phyloP scores from a whole-genome alignment of 495 filamentous ascomycete genomes.

The Penicillium longicatenatum region DNA sequence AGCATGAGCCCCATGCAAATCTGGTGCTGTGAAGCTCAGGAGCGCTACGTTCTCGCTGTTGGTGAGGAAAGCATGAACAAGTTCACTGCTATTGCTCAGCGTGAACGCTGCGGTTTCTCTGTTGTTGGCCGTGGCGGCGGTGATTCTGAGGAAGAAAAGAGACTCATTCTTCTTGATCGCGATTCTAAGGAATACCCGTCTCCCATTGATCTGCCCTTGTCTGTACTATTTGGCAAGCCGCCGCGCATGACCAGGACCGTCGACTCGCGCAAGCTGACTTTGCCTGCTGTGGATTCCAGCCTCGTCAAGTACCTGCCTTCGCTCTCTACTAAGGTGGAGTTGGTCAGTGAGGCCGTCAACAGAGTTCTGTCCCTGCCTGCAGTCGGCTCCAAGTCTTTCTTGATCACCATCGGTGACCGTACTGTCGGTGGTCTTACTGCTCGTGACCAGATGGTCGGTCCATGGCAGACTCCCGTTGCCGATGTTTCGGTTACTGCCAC shows the following conservation, averaged over 20 bases:
- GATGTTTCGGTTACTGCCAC: constrained; percentile 92
- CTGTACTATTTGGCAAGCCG: constrained; percentile 86
- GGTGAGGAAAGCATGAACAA: constrained; percentile 75
- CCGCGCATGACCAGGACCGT: constrained; percentile 83
- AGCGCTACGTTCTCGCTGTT: constrained; percentile 88
- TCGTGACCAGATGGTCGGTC: constrained; percentile 94
- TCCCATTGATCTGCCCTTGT: constrained; percentile 90
- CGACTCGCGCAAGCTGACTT: constrained; percentile 64
- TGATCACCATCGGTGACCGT: constrained; percentile 94
- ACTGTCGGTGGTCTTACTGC: constrained; percentile 87
- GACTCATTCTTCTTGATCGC: constrained; percentile 77
- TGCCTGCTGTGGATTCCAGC: constrained; percentile 73
- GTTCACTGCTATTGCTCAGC: constrained; percentile 78
- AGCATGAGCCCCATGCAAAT: constrained; percentile 95
- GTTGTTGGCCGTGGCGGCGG: constrained; percentile 81
- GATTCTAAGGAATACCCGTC: constrained; percentile 74
- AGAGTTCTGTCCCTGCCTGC: constrained; percentile 82
- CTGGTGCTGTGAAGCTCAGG: constrained; percentile 97
- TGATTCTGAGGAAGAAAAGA: constrained; percentile 60
- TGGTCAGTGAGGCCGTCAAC: constrained; percentile 74
- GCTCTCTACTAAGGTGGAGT: constrained; percentile 54
- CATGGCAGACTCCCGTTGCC: constrained; percentile 93
- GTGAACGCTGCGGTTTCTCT: constrained; percentile 93
- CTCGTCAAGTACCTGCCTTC: constrained; percentile 65
- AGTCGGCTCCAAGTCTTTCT: constrained; percentile 93